Evolutionary conservation across 148 eudicot genomes (phyloP).

Genomic region (Amaranthus cruentus): DNA sequence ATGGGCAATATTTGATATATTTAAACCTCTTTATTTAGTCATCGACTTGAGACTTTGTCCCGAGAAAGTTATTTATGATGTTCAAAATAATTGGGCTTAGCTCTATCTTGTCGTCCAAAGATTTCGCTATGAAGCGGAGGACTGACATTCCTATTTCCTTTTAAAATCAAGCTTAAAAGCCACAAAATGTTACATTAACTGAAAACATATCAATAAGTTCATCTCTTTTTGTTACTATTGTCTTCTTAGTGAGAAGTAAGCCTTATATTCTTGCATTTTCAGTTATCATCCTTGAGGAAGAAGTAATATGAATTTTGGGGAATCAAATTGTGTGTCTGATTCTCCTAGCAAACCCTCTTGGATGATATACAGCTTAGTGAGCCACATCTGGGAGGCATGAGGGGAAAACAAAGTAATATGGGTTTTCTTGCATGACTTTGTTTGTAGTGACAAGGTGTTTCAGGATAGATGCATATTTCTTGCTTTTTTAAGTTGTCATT

Average conservation of each 20-base stretch:
- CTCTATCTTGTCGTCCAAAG: too few relatives aligned
- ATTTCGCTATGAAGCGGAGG: too few relatives aligned
- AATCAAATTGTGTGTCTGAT: not conserved
- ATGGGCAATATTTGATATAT: too few relatives aligned
- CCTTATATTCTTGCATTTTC: not conserved
- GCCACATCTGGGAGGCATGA: not conserved
- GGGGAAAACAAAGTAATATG: not conserved
- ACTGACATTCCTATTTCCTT: too few relatives aligned
- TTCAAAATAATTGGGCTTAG: too few relatives aligned
- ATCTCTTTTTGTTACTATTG: not conserved
- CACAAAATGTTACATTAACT: too few relatives aligned
- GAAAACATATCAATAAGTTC: not conserved
- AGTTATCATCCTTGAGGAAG: not conserved
- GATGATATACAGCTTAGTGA: not conserved
- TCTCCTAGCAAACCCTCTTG: not conserved
- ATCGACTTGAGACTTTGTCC: too few relatives aligned
- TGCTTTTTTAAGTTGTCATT: not conserved
- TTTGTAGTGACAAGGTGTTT: not conserved
- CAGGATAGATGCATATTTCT: not conserved
- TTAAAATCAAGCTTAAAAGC: too few relatives aligned
- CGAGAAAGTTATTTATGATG: too few relatives aligned
- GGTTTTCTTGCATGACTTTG: not conserved
- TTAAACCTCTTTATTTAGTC: too few relatives aligned
- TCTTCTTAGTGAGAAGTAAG: not conserved
- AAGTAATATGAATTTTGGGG: too few relatives aligned